Base-by-base conservation (phyloP, 768 basidiomycete genomes). In the Nidula microcarpa region DNA sequence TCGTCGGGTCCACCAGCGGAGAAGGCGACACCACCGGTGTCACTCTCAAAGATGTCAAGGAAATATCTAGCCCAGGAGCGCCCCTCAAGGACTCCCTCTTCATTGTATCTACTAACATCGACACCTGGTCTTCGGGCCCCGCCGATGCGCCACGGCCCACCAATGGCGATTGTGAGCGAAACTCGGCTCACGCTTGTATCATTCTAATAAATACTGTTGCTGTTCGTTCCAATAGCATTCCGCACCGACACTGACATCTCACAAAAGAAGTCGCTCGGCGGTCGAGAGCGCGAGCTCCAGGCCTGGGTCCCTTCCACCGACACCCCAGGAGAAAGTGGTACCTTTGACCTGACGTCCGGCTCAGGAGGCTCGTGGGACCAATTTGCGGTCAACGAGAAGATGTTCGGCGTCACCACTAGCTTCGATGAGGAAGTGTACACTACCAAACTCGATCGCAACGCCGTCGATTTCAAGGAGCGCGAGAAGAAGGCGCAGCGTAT, bases 381-480 rank as follows among this genome's bases (percentile, higher is more conserved):
- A 68, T 99, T 96, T 61, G 86, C 86, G 16, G 91, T 77, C 41
- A 99, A 98, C 69, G 96, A 98, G 70, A 79, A 89, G 61, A 77
- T 92, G 52, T 98, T 97, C 64, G 97, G 97, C 18, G 85, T 96
- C 56, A 93, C 78, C 62, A 93, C 94, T 7, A 83, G 82, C 60
- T 99, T 92, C 69, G 88, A 96, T 62, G 97, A 99, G 73, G 91
- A 96, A 53, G 65, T 86, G 34, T 99, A 99, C 68, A 98, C 97
- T 9, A 98, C 96, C 14, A 93, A 85, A 71, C 77, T 99, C 44
- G 92, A 98, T 65, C 83, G 91, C 57, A 81, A 72, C 51, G 88
- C 84, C 6, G 81, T 87, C 17, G 94, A 95, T 68, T 99, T 80
- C 68, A 91, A 88, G 72, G 91, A 94, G 71, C 80, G 84, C 55